Evolutionary conservation across 331 rosid species (phyloP).

Genomic region (Acacia pycnantha): DNA sequence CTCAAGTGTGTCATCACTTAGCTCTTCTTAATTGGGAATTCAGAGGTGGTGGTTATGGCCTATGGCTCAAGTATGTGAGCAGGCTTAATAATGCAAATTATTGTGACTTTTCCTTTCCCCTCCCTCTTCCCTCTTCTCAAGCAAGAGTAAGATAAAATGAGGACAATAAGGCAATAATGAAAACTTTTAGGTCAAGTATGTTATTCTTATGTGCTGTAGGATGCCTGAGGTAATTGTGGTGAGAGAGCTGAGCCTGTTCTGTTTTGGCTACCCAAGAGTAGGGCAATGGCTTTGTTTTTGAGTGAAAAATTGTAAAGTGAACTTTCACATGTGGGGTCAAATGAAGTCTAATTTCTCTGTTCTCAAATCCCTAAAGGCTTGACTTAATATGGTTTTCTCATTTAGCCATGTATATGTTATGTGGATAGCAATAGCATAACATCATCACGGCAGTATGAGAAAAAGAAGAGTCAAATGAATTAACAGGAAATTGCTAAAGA

Average conservation of each 20-base stretch:
- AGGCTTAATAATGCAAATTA: conserved; percentile 4
- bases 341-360: conserved; percentile 1
- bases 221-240: not conserved
- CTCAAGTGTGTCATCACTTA: not conserved
- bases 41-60: not conserved
- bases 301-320: not conserved
- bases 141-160: not conserved
- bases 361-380: not conserved
- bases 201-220: conserved; percentile 9
- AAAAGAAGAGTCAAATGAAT: not conserved
- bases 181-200: conserved; percentile 17
- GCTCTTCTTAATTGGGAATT: not conserved
- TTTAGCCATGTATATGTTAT: not conserved
- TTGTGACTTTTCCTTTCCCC: not conserved
- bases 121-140: not conserved
- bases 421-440: not conserved
- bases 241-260: conserved; percentile 12
- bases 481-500: not conserved
- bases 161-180: not conserved
- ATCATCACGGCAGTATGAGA: not conserved
- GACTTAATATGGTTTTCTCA: not conserved
- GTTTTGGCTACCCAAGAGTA: conserved; percentile 6
- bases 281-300: not conserved
- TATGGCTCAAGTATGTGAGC: conserved; percentile 9
- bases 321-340: not conserved